Base-by-base conservation (phyloP, 1,139 yeast species). In the Scheffersomyces lignicola region DNA sequence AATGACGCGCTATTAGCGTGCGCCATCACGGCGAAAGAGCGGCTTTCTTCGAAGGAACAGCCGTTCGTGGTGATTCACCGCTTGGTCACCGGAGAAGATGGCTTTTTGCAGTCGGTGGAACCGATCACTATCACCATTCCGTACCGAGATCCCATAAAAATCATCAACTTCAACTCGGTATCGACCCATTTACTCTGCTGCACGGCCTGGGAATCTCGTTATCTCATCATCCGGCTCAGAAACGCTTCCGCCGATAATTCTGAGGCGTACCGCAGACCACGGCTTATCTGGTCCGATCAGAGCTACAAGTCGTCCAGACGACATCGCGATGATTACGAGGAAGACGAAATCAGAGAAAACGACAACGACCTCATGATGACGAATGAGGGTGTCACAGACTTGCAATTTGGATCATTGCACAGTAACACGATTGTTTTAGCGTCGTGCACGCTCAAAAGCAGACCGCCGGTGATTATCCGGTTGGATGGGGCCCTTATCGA, bases 321-420 rank as follows among this genome's bases (percentile, higher is more conserved):
- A 30, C 41, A 44, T 20, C 28, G 31, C 5, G 52, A 47, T n/a
- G 51, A 48, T 18, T 48, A 46, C 10, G 55, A 51, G 30, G 35
- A 21, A n/a, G 52, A 48, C 3, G 56, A 49, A 5, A 33, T 33
- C 11, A 39, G 41, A 1, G 47, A 48, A 14, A 46, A 45, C 5
- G 65, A 58, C 16, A 55, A 54, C 37, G 71, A 68, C 23, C 48
- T 62, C 28, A 66, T 66, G 68, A 64, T 83, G 52, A 92, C 86
- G 40, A 78, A 83, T 43, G 97, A 90, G 53, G 97, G 97, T 1
- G 84, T 89, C 31, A 90, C 97, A 0, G 87, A 83, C 43, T 65
- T 86, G n/a, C 76, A 76, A 39, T 83, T 89, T 56, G 74, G 74
- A 1, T 49, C 54, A 7, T 51, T 58, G 10, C 44, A 40, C 32